These are phyloP conservation scores for Emiliania huxleyi DNA, from an alignment of 78 protist genomes.

Conservation along the genomic window DNA sequence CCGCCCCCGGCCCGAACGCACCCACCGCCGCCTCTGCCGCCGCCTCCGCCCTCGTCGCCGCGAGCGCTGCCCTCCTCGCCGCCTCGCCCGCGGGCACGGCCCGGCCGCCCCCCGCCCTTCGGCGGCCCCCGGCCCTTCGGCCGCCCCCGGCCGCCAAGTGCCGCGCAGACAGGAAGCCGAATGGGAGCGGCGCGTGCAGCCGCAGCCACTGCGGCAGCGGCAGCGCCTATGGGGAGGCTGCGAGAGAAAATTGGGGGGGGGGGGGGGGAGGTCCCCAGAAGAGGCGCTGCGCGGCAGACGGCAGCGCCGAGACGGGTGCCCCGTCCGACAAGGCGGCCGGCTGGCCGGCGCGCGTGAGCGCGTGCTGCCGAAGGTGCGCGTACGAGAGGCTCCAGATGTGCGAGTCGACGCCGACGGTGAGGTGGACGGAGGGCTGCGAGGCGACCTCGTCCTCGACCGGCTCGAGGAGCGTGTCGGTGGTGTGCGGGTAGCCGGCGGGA, in stretches of 20 bases:
- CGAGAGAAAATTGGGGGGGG: too few species aligned
- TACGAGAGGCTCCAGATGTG: slow-evolving; percentile 4
- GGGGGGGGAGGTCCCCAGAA: too few species aligned
- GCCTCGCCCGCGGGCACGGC: too few species aligned
- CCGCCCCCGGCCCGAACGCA: too few species aligned
- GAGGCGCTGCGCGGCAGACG: not conserved
- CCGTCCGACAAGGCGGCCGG: not conserved
- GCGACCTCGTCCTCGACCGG: not conserved
- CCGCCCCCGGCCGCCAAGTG: not conserved
- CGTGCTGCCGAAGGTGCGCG: not conserved
- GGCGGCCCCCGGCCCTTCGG: too few species aligned
- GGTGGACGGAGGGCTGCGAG: slow-evolving; percentile 2
- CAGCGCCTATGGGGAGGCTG: too few species aligned
- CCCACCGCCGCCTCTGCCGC: too few species aligned
- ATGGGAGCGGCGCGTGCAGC: not conserved
- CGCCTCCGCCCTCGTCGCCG: too few species aligned
- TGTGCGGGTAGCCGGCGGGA: slow-evolving; percentile 12
- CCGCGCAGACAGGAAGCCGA: not conserved
- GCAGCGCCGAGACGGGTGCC: not conserved
- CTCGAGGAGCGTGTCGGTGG: not conserved
- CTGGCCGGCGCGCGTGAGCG: not conserved
- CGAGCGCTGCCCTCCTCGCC: too few species aligned
- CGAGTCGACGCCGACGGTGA: slow-evolving; percentile 9
- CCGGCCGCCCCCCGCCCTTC: too few species aligned
- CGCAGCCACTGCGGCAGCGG: not conserved